A percentile compares a stretch with the other conserved stretches of the same genome.
Evolutionary conservation across 1,284 basidiomycete species (phyloP).

Genomic region (Filobasidium uniguttulatum): DNA sequence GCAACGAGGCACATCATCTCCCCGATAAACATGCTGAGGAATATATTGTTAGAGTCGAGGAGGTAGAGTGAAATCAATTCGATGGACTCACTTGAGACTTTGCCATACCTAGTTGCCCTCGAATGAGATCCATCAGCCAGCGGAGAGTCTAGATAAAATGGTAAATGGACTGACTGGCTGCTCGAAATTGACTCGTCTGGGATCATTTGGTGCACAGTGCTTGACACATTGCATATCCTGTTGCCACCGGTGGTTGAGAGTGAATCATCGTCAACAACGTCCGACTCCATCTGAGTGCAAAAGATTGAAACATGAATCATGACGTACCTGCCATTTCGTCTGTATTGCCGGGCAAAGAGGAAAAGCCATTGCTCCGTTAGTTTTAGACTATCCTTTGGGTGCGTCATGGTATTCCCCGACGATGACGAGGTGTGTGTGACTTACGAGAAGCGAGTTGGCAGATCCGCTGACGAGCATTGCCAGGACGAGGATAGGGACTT

Average conservation of each 20-base stretch:
- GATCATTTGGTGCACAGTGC: slow-evolving; percentile 48
- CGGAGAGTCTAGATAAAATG: slow-evolving; percentile 4
- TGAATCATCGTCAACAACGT: not conserved
- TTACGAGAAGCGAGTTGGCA: slow-evolving; percentile 35
- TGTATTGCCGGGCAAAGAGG: not conserved
- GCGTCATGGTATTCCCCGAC: not conserved
- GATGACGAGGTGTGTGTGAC: slow-evolving; percentile 9
- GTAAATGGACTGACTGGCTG: slow-evolving; percentile 46
- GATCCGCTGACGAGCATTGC: slow-evolving; percentile 43
- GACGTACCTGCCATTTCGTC: slow-evolving; percentile 26
- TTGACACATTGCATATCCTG: slow-evolving; percentile 92
- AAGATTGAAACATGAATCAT: too few relatives aligned
- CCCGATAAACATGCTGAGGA: slow-evolving; percentile 50
- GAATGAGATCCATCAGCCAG: slow-evolving; percentile 3
- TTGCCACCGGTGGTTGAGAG: not conserved
- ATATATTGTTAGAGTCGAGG: slow-evolving; percentile 19
- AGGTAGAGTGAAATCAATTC: slow-evolving; percentile 15
- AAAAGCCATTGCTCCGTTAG: not conserved
- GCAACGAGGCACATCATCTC: slow-evolving; percentile 68
- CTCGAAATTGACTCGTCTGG: slow-evolving; percentile 56
- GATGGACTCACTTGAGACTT: slow-evolving; percentile 62
- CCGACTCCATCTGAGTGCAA: too few relatives aligned
- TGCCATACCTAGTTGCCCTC: slow-evolving; percentile 53
- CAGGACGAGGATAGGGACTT: slow-evolving; percentile 30
- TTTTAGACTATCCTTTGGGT: not conserved